Evolutionary conservation across 768 basidiomycete genomes (phyloP).

Genomic region (Lyophyllum decastes): DNA sequence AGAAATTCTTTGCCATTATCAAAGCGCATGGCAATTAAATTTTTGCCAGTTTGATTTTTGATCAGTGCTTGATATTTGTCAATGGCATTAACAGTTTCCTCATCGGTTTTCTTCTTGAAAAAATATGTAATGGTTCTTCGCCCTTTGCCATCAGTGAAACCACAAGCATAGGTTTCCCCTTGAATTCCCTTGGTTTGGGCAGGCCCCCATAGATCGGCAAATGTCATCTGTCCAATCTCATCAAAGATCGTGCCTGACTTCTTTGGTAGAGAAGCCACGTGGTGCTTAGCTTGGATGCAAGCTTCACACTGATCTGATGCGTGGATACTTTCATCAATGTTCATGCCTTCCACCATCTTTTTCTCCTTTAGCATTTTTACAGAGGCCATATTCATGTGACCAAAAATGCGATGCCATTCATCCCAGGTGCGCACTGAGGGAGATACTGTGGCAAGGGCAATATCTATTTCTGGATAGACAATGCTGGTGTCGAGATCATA

Average conservation of each 20-base stretch:
- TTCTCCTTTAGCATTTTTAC: slow-evolving; percentile 18
- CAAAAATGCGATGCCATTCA: too few species aligned
- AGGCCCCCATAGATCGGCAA: slow-evolving; percentile 34
- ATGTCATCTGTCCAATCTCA: slow-evolving; percentile 11
- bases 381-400: too few species aligned
- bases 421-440: slow-evolving; percentile 26
- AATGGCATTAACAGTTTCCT: slow-evolving; percentile 9
- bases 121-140: not conserved
- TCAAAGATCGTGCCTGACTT: slow-evolving; percentile 6
- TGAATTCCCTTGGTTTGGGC: slow-evolving; percentile 20
- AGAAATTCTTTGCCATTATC: not conserved
- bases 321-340: slow-evolving; percentile 15
- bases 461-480: slow-evolving; percentile 3
- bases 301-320: slow-evolving; percentile 26
- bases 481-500: slow-evolving; percentile 18
- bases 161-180: slow-evolving; percentile 25
- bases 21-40: slow-evolving; percentile 1
- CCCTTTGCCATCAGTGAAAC: slow-evolving; percentile 26
- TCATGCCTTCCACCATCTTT: slow-evolving; percentile 22
- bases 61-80: slow-evolving; percentile 5
- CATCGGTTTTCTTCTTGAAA: slow-evolving; percentile 16
- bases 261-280: too few species aligned
- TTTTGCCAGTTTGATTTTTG: slow-evolving; percentile 2
- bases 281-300: too few species aligned
- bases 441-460: slow-evolving; percentile 5